Conservation (phyloP, 345 rosid species). For the Eucalyptus erythrocorys region DNA sequence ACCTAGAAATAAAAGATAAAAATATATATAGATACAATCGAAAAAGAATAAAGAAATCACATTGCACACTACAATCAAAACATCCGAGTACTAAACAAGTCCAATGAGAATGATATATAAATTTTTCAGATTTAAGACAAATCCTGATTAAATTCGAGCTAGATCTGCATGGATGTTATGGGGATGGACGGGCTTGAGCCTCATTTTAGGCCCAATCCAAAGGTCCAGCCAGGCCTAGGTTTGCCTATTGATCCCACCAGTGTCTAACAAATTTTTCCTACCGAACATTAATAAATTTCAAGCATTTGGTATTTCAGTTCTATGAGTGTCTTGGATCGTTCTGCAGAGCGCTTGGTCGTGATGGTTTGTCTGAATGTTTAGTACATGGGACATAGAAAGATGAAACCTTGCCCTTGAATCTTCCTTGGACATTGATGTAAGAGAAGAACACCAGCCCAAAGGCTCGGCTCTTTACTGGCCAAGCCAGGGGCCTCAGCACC, state of each 20-base stretch:
- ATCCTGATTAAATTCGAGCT: not conserved
- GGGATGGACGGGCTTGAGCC: not conserved
- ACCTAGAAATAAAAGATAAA: accelerated
- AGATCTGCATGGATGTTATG: not conserved
- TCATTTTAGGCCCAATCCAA: not conserved
- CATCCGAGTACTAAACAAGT: not conserved
- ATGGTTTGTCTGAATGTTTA: not conserved
- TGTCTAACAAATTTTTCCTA: not conserved
- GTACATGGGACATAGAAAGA: not conserved
- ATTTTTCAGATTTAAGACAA: not conserved
- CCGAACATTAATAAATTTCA: too few species aligned
- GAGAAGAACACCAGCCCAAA: not conserved
- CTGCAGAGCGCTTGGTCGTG: not conserved
- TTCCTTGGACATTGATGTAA: not conserved
- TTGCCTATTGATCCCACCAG: not conserved
- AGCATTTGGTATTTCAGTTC: not conserved
- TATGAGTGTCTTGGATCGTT: not conserved
- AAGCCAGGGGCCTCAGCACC: not conserved
- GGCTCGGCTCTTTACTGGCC: not conserved
- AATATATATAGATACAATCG: not conserved
- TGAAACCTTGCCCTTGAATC: not conserved
- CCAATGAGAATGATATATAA: not conserved
- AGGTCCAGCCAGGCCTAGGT: not conserved
- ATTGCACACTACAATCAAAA: not conserved
- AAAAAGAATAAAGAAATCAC: not conserved